Evolutionary conservation across 306 rosid species (phyloP).

Genomic region (Cucurbita ficifolia): DNA sequence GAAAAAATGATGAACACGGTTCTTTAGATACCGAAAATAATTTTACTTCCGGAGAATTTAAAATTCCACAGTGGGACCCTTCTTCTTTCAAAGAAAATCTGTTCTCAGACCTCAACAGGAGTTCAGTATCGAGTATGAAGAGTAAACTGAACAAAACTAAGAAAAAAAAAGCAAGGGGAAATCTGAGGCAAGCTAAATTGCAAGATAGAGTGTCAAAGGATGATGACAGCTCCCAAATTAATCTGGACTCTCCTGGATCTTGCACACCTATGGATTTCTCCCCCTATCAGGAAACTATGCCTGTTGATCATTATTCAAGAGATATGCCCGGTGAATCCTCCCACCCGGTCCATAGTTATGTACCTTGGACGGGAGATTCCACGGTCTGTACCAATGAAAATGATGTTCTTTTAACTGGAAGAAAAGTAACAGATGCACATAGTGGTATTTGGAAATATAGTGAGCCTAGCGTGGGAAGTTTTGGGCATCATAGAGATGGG

Average conservation of each 20-base stretch:
- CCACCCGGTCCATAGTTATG: conserved; percentile 4
- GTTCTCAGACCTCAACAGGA: conserved; percentile 31
- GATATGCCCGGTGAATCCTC: conserved; percentile 19
- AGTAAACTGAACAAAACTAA: conserved; percentile 35
- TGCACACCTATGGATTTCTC: conserved; percentile 90
- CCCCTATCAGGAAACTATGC: conserved; percentile 48
- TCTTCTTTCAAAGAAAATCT: conserved; percentile 50
- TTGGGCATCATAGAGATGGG: conserved; percentile 7
- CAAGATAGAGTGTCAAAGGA: conserved; percentile 31
- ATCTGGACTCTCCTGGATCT: conserved; percentile 39
- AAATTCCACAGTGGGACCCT: conserved; percentile 47
- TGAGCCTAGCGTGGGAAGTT: conserved; percentile 8
- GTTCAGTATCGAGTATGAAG: conserved; percentile 20
- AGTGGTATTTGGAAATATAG: conserved; percentile 14
- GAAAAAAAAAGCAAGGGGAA: conserved; percentile 40
- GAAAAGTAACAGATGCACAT: conserved; percentile 8
- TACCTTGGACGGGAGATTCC: conserved; percentile 14
- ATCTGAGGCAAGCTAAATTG: conserved; percentile 23
- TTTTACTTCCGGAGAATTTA: conserved; percentile 29
- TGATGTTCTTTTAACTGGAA: conserved; percentile 21
- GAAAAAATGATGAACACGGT: conserved; percentile 10
- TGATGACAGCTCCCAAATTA: conserved; percentile 23
- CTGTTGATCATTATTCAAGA: conserved; percentile 22
- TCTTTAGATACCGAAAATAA: conserved; percentile 26
- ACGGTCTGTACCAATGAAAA: conserved; percentile 17